Percentiles rank a stretch among this genome's conserved stretches.
These are phyloP conservation scores for Clarireedia homoeocarpa DNA, from an alignment of 2,329 filamentous ascomycete species.

Conservation along the genomic window DNA sequence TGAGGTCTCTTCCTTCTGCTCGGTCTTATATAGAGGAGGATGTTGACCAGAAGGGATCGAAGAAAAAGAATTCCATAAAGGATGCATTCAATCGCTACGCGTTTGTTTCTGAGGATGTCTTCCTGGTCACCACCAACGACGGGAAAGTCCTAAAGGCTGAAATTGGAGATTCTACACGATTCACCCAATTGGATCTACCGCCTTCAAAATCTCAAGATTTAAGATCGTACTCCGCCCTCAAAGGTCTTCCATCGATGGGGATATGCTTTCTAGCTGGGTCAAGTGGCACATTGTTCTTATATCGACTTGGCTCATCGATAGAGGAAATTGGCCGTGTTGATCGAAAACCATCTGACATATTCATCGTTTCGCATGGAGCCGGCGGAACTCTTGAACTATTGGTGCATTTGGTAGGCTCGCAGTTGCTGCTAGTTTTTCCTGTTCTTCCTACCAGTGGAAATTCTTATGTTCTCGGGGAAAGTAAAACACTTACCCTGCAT, in stretches of 20 bases:
- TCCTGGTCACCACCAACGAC: conserved; percentile 52
- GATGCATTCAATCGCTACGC: conserved; percentile 54
- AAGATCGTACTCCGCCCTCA: conserved; percentile 39
- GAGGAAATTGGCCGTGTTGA: conserved; percentile 17
- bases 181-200: conserved; percentile 27
- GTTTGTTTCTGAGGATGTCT: conserved; percentile 44
- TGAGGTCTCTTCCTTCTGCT: not conserved
- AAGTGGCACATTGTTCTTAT: conserved; percentile 31
- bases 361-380: conserved; percentile 17
- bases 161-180: conserved; percentile 14
- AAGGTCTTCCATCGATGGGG: conserved; percentile 30
- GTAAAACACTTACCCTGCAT: conserved; percentile 22
- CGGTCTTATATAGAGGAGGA: not conserved
- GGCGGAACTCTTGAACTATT: not conserved
- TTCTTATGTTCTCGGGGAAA: not conserved
- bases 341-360: conserved; percentile 27
- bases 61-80: conserved; percentile 30
- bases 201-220: conserved; percentile 31
- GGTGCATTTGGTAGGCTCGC: not conserved
- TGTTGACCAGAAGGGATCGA: conserved; percentile 4
- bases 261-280: conserved; percentile 39
- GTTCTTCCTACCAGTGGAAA: not conserved
- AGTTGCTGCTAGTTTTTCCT: conserved; percentile 4
- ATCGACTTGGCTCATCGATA: conserved; percentile 11
- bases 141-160: conserved; percentile 49